Evolutionary conservation across 805 yeast genomes (phyloP).

Genomic region (Schwanniomyces yamadae): DNA sequence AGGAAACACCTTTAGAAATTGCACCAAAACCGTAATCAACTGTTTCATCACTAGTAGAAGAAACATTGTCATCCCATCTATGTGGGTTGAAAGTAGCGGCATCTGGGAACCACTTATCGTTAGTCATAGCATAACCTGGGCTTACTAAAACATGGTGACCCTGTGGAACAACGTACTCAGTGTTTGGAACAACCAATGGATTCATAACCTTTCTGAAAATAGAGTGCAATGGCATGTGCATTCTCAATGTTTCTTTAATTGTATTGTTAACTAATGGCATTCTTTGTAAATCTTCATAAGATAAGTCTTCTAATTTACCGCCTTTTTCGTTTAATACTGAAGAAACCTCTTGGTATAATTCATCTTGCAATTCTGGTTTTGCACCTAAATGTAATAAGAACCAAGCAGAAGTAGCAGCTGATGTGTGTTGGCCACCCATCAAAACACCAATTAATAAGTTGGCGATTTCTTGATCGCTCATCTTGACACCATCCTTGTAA

Average conservation of each 20-base stretch:
- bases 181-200: constrained; percentile 75
- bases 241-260: constrained; percentile 89
- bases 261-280: constrained; percentile 80
- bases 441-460: constrained; percentile 90
- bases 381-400: constrained; percentile 86
- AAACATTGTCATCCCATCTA: constrained; percentile 65
- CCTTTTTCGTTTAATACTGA: constrained; percentile 55
- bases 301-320: constrained; percentile 50
- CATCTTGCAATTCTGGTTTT: constrained; percentile 80
- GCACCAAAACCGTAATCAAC: constrained; percentile 97
- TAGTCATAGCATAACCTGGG: constrained; percentile 87
- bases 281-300: constrained; percentile 79
- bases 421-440: constrained; percentile 99
- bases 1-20: constrained; percentile 90
- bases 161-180: constrained; percentile 76
- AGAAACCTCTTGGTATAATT: constrained; percentile 71
- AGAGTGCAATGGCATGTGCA: constrained; percentile 96
- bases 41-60: constrained; percentile 16
- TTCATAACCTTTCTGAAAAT: constrained; percentile 87
- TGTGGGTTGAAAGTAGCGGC: constrained; percentile 75
- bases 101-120: constrained; percentile 75
- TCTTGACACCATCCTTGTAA: constrained; percentile 88
- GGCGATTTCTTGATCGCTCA: constrained; percentile 96
- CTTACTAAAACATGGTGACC: constrained; percentile 90
- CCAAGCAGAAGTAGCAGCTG: constrained; percentile 97